Percentiles rank a stretch among this genome's conserved stretches.
These are phyloP conservation scores for Quillaja saponaria DNA, from an alignment of 306 rosid species.

Conservation along the genomic window DNA sequence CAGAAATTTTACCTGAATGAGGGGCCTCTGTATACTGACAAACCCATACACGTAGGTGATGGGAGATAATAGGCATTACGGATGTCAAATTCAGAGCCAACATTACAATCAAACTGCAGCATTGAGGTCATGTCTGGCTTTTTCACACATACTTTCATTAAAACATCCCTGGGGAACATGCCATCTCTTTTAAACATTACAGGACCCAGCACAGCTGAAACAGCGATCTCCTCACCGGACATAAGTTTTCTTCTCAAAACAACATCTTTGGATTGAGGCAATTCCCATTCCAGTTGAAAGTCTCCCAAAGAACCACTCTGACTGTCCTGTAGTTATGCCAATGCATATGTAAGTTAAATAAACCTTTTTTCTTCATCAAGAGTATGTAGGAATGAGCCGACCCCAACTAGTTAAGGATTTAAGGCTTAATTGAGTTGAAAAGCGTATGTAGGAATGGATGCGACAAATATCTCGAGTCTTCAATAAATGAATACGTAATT, in stretches of 20 bases:
- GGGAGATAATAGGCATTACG: conserved; percentile 47
- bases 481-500: background rate
- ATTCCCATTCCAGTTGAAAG: conserved; percentile 62
- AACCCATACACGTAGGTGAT: conserved; percentile 28
- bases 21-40: conserved; percentile 43
- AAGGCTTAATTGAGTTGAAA: background rate
- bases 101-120: conserved; percentile 70
- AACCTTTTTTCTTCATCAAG: background rate
- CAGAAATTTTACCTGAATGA: conserved; percentile 45
- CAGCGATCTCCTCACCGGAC: conserved; percentile 69
- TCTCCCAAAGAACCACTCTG: conserved; percentile 47
- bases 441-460: background rate
- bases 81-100: conserved; percentile 49
- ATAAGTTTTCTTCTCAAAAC: conserved; percentile 55
- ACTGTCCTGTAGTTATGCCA: conserved; percentile 38
- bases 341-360: conserved; percentile 9
- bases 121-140: conserved; percentile 62
- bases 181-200: conserved; percentile 28
- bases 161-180: conserved; percentile 49
- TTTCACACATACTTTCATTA: conserved; percentile 73
- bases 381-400: background rate
- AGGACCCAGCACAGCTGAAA: conserved; percentile 69
- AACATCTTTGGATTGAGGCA: conserved; percentile 56
- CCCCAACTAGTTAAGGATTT: background rate
- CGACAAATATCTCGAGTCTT: background rate